Percentiles rank a stretch among this genome's conserved stretches.
phyloP scores from a whole-genome alignment of 2,329 filamentous ascomycete genomes.

The Lasiodiplodia citricola region DNA sequence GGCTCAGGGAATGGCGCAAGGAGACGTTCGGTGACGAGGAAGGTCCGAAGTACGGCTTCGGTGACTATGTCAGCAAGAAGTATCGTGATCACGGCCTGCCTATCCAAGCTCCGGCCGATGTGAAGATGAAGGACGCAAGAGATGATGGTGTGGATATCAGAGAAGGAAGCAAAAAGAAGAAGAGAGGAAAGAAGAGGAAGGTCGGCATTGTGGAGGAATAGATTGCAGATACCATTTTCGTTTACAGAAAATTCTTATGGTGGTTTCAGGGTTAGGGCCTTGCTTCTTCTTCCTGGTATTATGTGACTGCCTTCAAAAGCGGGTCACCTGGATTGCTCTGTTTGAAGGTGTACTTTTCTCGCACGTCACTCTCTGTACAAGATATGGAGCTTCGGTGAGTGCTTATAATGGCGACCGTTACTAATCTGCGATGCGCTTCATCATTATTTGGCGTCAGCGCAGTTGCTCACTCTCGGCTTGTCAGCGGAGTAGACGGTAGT shows the following conservation, averaged over 20 bases:
- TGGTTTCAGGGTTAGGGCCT: background rate
- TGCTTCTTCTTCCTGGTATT: background rate
- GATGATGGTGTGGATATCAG: constrained; percentile 42
- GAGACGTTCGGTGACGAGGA: constrained; percentile 69
- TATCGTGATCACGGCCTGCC: constrained; percentile 36
- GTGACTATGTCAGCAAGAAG: constrained; percentile 34
- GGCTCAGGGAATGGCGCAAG: constrained; percentile 83
- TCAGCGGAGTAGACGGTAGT: too few species aligned
- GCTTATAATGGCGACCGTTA: too few species aligned
- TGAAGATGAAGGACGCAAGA: constrained; percentile 38
- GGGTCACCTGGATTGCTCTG: background rate
- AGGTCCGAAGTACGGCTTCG: constrained; percentile 53
- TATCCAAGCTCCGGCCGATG: constrained; percentile 26
- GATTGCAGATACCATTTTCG: background rate
- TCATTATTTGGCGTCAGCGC: too few species aligned
- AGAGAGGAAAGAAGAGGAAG: constrained; percentile 44
- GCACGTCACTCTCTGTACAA: too few species aligned
- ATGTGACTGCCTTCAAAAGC: background rate
- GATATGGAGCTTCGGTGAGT: too few species aligned
- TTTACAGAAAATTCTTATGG: background rate
- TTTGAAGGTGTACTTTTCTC: background rate
- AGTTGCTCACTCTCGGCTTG: too few species aligned
- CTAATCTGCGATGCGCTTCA: too few species aligned
- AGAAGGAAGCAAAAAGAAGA: constrained; percentile 43
- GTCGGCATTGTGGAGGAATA: constrained; percentile 25